Base-by-base conservation (phyloP, 1,284 basidiomycete species). In the Kalmanozyma brasiliensis region DNA sequence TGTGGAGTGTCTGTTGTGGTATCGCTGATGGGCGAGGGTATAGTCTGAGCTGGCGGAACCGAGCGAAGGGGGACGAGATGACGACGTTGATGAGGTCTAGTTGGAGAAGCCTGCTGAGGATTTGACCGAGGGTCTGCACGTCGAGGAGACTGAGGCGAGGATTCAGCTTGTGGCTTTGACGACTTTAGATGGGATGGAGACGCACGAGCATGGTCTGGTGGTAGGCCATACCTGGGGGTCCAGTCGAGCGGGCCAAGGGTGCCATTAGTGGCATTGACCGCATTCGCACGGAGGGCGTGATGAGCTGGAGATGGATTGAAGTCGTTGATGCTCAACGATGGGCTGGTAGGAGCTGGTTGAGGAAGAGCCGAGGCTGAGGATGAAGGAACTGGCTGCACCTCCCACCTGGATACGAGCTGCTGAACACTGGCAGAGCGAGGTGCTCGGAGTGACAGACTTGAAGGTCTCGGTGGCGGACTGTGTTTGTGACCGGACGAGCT, bases 181-280 rank as follows among this genome's bases (percentile, higher is more conserved):
- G 29, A 6, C 13, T n/a, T n/a, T n/a, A 34, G 10, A 10, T 23
- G 38, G 17, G 49, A 24, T 4, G 60, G 48, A 8, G 49, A 45
- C 13, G 24, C 16, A 17, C 49, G 45, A 17, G 20, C 19, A 17
- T 29, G 61, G 19, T 35, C 23, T 6, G 44, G 16, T 7, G 51
- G 52, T 14, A 71, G 11, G 13, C 67, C 67, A 41, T 65, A 65
- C 20, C 58, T 71, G 26, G 67, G 67, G 8, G 67, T 55, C 67
- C 62, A 71, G 36, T 71, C 67, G 46, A 71, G 58, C 20, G 57
- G 57, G 16, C 58, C 67, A 19, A 71, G 52, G 1, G 67, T 61
- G 29, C 58, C 67, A 19, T 65, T 64, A 35, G 49, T 61, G 16
- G 52, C 62, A 32, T 55, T 60, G 42, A 62, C 41, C 16, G 61